These are phyloP conservation scores for Triglochin maritima DNA, from an alignment of 106 monocot species.

Conservation along the genomic window DNA sequence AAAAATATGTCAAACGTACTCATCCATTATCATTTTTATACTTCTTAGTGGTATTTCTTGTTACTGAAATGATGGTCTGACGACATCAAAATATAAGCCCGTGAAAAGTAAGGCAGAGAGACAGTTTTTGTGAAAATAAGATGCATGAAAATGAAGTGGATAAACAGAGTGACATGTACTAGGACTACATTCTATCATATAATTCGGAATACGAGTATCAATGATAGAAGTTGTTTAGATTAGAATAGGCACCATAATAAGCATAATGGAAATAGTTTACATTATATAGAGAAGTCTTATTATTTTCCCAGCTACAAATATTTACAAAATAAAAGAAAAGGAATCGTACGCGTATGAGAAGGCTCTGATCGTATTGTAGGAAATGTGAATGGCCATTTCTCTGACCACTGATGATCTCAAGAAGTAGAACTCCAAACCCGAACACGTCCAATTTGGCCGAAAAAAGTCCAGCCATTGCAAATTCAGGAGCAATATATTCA, in stretches of 20 bases:
- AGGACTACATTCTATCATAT: too few relatives aligned
- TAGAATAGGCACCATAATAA: too few relatives aligned
- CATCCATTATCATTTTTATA: background rate
- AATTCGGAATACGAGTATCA: too few relatives aligned
- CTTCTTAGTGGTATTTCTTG: too few relatives aligned
- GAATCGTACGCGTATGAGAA: slow-evolving; percentile 26
- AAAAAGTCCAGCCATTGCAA: slow-evolving; percentile 32
- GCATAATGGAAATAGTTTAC: background rate
- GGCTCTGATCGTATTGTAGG: slow-evolving; percentile 24
- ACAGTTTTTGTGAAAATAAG: slow-evolving; percentile 30
- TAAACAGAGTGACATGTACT: too few relatives aligned
- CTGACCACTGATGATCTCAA: slow-evolving; percentile 50
- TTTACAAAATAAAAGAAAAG: too few relatives aligned
- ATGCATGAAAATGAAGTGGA: background rate
- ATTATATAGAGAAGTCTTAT: background rate
- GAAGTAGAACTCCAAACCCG: slow-evolving; percentile 48
- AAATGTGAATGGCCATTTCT: slow-evolving; percentile 34
- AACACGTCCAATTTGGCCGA: slow-evolving; percentile 49
- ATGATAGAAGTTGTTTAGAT: too few relatives aligned
- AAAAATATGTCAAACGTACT: too few relatives aligned
- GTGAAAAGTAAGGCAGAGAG: too few relatives aligned
- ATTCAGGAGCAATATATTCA: slow-evolving; percentile 61
- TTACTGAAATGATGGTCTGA: too few relatives aligned
- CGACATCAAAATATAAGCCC: too few relatives aligned
- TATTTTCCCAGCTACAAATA: background rate